phyloP scores from a whole-genome alignment of 768 basidiomycete species.

The Naganishia friedmannii region DNA sequence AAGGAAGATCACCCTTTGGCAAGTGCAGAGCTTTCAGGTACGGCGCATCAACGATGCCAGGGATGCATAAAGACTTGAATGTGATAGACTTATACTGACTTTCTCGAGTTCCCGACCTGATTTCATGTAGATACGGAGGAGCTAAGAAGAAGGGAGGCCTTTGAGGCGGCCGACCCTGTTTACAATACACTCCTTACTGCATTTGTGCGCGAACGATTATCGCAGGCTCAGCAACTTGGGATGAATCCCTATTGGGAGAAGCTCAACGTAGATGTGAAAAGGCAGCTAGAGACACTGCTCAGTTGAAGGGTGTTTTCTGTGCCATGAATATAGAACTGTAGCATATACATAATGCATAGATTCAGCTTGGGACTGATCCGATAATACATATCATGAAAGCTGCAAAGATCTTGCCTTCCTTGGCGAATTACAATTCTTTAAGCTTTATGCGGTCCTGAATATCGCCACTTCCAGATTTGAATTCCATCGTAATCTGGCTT shows the following conservation, averaged over 20 bases:
- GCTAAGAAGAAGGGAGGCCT: conserved; percentile 15
- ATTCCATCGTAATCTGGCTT: conserved; percentile 73
- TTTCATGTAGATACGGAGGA: conserved; percentile 22
- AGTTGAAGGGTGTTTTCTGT: background rate
- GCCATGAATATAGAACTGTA: background rate
- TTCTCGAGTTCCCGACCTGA: background rate
- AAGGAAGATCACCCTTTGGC: conserved; percentile 24
- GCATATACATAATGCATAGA: background rate
- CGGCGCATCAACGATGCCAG: background rate
- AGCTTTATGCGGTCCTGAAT: background rate
- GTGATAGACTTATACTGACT: background rate
- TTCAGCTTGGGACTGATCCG: background rate
- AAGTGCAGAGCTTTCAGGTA: conserved; percentile 16
- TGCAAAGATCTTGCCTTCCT: background rate
- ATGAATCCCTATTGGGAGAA: conserved; percentile 48
- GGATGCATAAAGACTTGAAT: background rate
- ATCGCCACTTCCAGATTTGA: conserved; percentile 68
- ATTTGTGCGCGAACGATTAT: conserved; percentile 25
- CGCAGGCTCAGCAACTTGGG: conserved; percentile 40
- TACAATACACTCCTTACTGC: conserved; percentile 17
- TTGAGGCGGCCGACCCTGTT: conserved; percentile 23
- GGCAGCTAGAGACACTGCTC: conserved; percentile 25
- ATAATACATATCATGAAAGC: background rate
- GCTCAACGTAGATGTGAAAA: conserved; percentile 37
- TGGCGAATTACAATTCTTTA: too few relatives aligned